Evolutionary conservation across 345 rosid genomes (phyloP).

Genomic region (Toxicodendron radicans): DNA sequence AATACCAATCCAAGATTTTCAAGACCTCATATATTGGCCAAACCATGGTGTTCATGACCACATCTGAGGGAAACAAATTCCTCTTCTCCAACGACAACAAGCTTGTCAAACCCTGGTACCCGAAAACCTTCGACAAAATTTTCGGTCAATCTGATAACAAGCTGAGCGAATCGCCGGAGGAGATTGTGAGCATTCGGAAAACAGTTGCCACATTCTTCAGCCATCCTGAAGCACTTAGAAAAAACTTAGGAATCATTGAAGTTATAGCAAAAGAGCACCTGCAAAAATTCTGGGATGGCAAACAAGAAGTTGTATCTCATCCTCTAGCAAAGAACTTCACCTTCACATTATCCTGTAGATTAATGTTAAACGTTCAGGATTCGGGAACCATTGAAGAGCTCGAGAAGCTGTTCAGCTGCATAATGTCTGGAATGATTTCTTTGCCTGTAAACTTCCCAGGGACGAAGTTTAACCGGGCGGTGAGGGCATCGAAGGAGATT

Average conservation of each 20-base stretch:
- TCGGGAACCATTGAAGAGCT: not conserved
- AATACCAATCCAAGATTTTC: not conserved
- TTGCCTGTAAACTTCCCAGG: slow-evolving; percentile 22
- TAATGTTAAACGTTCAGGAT: slow-evolving; percentile 17
- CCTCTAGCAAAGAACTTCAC: slow-evolving; percentile 14
- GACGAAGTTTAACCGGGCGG: slow-evolving; percentile 6
- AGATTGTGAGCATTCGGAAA: not conserved
- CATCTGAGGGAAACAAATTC: slow-evolving; percentile 20
- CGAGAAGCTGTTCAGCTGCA: not conserved
- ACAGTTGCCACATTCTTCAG: not conserved
- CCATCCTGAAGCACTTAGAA: not conserved
- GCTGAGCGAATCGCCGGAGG: not conserved
- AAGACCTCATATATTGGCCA: not conserved
- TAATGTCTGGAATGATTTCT: not conserved
- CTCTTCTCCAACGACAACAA: slow-evolving; percentile 13
- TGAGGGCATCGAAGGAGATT: not conserved
- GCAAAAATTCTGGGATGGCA: slow-evolving; percentile 2
- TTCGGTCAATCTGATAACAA: not conserved
- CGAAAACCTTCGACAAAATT: not conserved
- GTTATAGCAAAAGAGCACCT: not conserved
- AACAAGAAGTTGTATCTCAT: slow-evolving; percentile 5
- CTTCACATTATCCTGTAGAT: slow-evolving; percentile 13
- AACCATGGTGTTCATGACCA: slow-evolving; percentile 10
- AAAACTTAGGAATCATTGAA: not conserved
- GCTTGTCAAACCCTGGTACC: slow-evolving; percentile 19